Percentiles rank a stretch among this genome's conserved stretches.
phyloP scores from a whole-genome alignment of 2,329 filamentous ascomycete species.

The Chaetomium sp. region DNA sequence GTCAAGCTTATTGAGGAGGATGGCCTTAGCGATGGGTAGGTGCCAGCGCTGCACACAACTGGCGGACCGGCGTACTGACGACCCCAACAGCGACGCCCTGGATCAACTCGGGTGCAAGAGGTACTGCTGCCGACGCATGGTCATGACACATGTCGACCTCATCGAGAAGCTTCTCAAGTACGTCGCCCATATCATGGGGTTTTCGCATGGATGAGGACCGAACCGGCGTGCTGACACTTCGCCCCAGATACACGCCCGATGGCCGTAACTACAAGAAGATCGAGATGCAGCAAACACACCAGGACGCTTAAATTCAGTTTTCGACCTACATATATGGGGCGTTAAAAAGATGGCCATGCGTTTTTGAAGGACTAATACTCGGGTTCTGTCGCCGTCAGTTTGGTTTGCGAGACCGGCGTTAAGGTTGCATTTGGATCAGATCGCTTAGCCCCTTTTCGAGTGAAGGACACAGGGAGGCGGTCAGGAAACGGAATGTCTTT shows the following conservation, averaged over 20 bases:
- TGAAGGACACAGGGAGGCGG: not conserved
- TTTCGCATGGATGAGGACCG: not conserved
- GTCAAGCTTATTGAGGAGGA: slow-evolving; percentile 82
- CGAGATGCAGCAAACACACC: slow-evolving; percentile 38
- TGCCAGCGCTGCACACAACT: not conserved
- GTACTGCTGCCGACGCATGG: slow-evolving; percentile 98
- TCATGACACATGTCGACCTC: slow-evolving; percentile 98
- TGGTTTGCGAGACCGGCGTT: slow-evolving; percentile 20
- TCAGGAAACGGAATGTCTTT: not conserved
- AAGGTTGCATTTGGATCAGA: slow-evolving; percentile 25
- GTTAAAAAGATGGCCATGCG: slow-evolving; percentile 19
- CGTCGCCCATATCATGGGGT: slow-evolving; percentile 35
- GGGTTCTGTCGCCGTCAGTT: not conserved
- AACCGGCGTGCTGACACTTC: slow-evolving; percentile 23
- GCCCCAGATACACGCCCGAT: slow-evolving; percentile 60
- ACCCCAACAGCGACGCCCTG: slow-evolving; percentile 79
- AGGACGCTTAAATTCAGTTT: not conserved
- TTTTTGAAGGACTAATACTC: not conserved
- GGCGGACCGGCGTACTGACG: slow-evolving; percentile 35
- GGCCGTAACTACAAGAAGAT: slow-evolving; percentile 66
- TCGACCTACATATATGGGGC: slow-evolving; percentile 21
- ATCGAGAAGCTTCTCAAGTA: slow-evolving; percentile 98
- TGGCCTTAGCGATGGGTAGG: slow-evolving; percentile 70
- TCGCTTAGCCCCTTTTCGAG: too few relatives aligned
- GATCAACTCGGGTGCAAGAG: slow-evolving; percentile 89